A percentile compares a stretch with the other conserved stretches of the same genome.
phyloP scores from a whole-genome alignment of 768 basidiomycete species.

The Coprinellus aureogranulatus region DNA sequence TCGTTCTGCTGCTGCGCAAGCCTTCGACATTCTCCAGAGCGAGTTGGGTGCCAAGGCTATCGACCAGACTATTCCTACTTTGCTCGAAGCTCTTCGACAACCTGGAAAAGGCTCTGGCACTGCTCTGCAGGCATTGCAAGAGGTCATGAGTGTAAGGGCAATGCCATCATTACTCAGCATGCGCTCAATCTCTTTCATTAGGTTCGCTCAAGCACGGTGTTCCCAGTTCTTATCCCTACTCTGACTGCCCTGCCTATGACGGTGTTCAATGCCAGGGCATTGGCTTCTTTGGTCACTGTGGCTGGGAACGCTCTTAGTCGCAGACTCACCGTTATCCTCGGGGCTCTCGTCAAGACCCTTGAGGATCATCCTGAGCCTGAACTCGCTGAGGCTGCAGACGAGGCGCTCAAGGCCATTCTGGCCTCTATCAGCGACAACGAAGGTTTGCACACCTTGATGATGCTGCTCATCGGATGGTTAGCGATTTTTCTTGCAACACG shows the following conservation, averaged over 20 bases:
- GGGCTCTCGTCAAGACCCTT: slow-evolving; percentile 71
- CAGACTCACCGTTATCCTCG: slow-evolving; percentile 75
- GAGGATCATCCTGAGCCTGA: slow-evolving; percentile 74
- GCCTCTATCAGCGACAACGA: slow-evolving; percentile 81
- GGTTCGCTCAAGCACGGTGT: slow-evolving; percentile 92
- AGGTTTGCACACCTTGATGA: slow-evolving; percentile 86
- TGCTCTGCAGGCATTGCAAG: slow-evolving; percentile 86
- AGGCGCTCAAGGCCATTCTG: slow-evolving; percentile 73
- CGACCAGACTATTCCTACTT: slow-evolving; percentile 93
- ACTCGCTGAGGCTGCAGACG: slow-evolving; percentile 63
- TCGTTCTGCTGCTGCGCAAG: slow-evolving; percentile 81
- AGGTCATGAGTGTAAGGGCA: slow-evolving; percentile 84
- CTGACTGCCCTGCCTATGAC: slow-evolving; percentile 89
- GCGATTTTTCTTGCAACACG: slow-evolving; percentile 20
- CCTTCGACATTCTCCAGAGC: slow-evolving; percentile 92
- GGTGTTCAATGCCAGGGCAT: slow-evolving; percentile 89
- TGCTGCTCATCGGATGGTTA: slow-evolving; percentile 85
- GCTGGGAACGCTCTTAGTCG: slow-evolving; percentile 88
- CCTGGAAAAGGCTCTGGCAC: slow-evolving; percentile 94
- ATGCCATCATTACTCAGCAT: not conserved
- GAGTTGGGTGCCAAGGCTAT: slow-evolving; percentile 88
- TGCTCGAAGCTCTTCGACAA: slow-evolving; percentile 89
- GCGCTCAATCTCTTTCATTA: slow-evolving; percentile 26
- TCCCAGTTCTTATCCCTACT: slow-evolving; percentile 95
- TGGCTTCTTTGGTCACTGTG: slow-evolving; percentile 88